Evolutionary conservation across 352 stramenopile species (phyloP), one percentile per base, ranked within the genome.

Genomic region (Globisporangium cylindrosporum): DNA sequence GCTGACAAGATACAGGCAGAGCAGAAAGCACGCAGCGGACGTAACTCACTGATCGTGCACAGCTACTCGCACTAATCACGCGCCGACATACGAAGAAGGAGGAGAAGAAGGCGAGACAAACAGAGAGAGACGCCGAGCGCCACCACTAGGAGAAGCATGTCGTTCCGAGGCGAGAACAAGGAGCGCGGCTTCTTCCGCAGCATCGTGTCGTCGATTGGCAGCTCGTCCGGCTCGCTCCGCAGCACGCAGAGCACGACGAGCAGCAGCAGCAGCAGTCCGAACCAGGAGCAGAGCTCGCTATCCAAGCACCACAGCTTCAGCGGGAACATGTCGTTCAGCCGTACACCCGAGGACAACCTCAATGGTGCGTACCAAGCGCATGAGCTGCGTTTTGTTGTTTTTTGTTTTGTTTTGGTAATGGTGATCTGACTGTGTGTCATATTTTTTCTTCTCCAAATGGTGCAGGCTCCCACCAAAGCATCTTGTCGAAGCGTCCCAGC

Each of bases 271-370:
- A 58, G 61, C 55, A 75, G 77, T 60, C 71, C 77, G 58, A 69
- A 66, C 46, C 64, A 70, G 56, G 59, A 68, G 57, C 65, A 57
- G 22, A 64, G 73, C 0, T 65, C 82, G 32, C 75, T 83, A 27
- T 68, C 69, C 54, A 88, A 88, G 62, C 79, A 91, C 67, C 78
- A 91, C 79, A 91, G 80, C 64, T 91, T 93, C 54, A 93, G 79
- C 63, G 83, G 81, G 46, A 79, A 89, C 66, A 62, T 90, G 62
- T 79, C 82, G 59, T 93, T 93, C 78, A 75, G 73, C 34, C 68
- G 85, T 46, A 71, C 77, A 54, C 73, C 74, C 6, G 73, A 86
- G 32, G 67, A 70, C 68, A 34, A 67, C 41, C 38, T 53, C 10
- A 86, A 70, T n/a, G 69, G 69, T 72, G 29, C 29, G 29, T 32